Percentiles rank a stretch among this genome's conserved stretches.
Evolutionary conservation across 257 asterid species (phyloP).

Genomic region (Buddleja alternifolia): DNA sequence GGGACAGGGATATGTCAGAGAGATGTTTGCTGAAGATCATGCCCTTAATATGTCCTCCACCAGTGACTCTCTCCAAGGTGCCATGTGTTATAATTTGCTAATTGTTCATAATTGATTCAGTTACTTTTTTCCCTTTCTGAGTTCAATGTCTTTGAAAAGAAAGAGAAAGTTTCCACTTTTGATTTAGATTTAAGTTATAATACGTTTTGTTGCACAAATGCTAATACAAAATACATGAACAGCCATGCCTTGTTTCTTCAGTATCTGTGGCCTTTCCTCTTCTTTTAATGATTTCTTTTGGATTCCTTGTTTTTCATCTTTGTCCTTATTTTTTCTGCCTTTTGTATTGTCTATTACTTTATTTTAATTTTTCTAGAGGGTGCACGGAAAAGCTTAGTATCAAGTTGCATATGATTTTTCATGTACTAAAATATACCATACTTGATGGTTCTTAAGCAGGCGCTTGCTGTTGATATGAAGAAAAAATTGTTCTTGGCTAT

Average conservation of each 20-base stretch:
- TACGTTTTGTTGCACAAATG: slow-evolving; percentile 23
- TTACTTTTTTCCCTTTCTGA: not conserved
- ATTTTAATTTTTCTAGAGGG: not conserved
- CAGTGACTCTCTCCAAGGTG: slow-evolving; percentile 71
- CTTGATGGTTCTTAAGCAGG: slow-evolving; percentile 46
- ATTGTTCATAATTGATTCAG: not conserved
- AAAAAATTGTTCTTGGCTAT: slow-evolving; percentile 55
- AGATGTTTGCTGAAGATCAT: slow-evolving; percentile 71
- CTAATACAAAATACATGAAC: slow-evolving; percentile 8
- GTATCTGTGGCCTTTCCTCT: slow-evolving; percentile 22
- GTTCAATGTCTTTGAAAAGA: slow-evolving; percentile 2
- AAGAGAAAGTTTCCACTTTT: not conserved
- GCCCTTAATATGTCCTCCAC: slow-evolving; percentile 60
- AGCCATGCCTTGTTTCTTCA: slow-evolving; percentile 13
- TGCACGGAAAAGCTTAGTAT: not conserved
- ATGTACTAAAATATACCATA: slow-evolving; percentile 24
- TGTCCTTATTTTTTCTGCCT: too few relatives aligned
- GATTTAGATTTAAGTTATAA: not conserved
- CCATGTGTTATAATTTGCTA: slow-evolving; percentile 13
- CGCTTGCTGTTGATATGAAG: slow-evolving; percentile 66
- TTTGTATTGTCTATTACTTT: not conserved
- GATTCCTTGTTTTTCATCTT: not conserved
- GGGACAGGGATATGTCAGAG: slow-evolving; percentile 84
- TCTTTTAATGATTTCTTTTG: slow-evolving; percentile 15
- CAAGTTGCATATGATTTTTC: slow-evolving; percentile 15